Evolutionary conservation across 2,329 filamentous ascomycete genomes (phyloP).

Genomic region (Rhinocladiella mackenziei): DNA sequence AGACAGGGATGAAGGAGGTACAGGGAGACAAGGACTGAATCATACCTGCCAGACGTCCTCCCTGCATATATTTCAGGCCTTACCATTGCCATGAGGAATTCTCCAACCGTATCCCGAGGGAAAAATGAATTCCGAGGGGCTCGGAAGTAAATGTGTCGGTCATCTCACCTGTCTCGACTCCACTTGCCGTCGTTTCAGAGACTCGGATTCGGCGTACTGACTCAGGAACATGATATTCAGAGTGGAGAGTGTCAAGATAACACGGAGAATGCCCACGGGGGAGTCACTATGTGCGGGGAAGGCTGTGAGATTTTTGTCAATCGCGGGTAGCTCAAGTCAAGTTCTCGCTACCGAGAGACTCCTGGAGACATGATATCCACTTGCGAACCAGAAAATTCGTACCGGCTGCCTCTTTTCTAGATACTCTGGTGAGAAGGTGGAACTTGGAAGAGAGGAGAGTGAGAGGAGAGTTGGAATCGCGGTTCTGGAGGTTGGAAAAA

Average conservation of each 20-base stretch:
- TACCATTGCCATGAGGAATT: not conserved
- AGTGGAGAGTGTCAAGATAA: not conserved
- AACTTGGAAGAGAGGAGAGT: no score
- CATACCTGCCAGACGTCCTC: not conserved
- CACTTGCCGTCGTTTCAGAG: not conserved
- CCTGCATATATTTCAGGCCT: not conserved
- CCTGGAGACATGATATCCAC: no score
- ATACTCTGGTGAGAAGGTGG: no score
- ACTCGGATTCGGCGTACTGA: not conserved
- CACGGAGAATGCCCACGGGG: not conserved
- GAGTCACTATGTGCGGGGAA: not conserved
- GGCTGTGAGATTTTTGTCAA: no score
- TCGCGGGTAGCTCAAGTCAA: no score
- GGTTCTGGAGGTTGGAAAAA: no score
- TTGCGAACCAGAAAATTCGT: no score
- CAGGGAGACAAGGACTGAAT: not conserved
- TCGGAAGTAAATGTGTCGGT: conserved; percentile 4
- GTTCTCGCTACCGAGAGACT: no score
- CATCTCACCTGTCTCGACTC: not conserved
- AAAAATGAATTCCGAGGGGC: conserved; percentile 4
- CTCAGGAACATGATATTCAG: not conserved
- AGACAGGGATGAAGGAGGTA: not conserved
- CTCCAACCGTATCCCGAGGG: conserved; percentile 8
- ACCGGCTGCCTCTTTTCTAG: no score
- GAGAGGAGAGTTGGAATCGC: no score